Evolutionary conservation across 2,329 filamentous ascomycete species (phyloP), one percentile per base, ranked within the genome.

Genomic region (Diaporthe citrichinensis): DNA sequence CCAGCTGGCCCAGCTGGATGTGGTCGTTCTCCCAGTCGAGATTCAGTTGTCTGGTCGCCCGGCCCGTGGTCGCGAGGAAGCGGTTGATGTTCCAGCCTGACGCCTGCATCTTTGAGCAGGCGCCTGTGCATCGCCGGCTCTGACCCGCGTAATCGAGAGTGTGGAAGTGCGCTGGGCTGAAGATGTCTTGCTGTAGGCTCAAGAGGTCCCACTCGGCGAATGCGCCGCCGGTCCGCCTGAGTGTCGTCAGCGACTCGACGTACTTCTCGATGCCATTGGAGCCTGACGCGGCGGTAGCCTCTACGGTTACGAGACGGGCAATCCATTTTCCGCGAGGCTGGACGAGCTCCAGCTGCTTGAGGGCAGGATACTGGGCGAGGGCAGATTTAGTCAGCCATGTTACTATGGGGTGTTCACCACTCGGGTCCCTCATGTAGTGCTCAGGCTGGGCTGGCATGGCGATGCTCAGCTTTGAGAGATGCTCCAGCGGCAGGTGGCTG

Each of bases 11-110:
- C 25, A 9, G 3, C 17, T 25, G 41, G 20, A 14, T 3, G 44
- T 20, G 23, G 3, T 62, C 34, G 10, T 28, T 8, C 44, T 62
- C 57, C 71, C 71, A 72, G 41, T 72, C 71, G 44, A 72, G 71
- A 17, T 6, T 62, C 5, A 72, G 57, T 7, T 28, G 41, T 9
- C 23, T 59, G n/a, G 44, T 62, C 1, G 44, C 23, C 31, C 28
- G 44, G n/a, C 71, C 71, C 14, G 17, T 62, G 44, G 57, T 72
- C 10, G 58, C n/a, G 0, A 72, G 49, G 44, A 72, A 72, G 34
- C 44, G 44, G 44, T 72, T 72, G 15, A 72, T 34, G 34, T 62
- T 15, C 71, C 71, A 72, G 9, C 39, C 17, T 3, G 49, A 4
- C 17, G n/a, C 10, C 15, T 28, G 44, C 25, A 17, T 5, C 2